Conservation (phyloP, 2,329 filamentous ascomycete genomes). For the Fusarium verticillioides region DNA sequence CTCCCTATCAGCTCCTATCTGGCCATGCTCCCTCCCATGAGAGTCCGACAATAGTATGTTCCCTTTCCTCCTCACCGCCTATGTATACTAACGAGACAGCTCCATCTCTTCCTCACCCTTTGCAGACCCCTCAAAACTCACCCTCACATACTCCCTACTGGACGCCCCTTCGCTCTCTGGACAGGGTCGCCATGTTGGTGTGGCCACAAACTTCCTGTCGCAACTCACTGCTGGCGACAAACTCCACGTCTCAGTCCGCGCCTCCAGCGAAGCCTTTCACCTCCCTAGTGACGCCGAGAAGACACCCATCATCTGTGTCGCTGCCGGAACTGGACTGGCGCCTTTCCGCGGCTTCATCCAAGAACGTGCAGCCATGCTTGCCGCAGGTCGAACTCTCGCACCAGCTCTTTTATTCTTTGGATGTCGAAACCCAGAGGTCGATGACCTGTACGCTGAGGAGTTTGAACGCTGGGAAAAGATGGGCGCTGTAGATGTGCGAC, state of each 20-base stretch:
- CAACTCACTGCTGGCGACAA: conserved; percentile 57
- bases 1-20: conserved; percentile 76
- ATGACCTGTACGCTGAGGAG: conserved; percentile 70
- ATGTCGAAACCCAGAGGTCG: conserved; percentile 64
- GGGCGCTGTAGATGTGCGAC: conserved; percentile 63
- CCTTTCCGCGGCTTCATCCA: conserved; percentile 73
- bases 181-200: conserved; percentile 64
- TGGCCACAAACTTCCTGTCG: conserved; percentile 70
- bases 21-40: conserved; percentile 79
- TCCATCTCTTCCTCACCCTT: conserved; percentile 82
- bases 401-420: conserved; percentile 74
- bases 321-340: conserved; percentile 66
- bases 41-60: conserved; percentile 74
- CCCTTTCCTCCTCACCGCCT: background rate
- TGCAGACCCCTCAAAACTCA: conserved; percentile 64
- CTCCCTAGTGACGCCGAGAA: conserved; percentile 58
- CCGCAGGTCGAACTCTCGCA: conserved; percentile 63
- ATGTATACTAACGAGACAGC: conserved; percentile 40
- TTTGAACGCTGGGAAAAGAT: conserved; percentile 66
- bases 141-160: conserved; percentile 76
- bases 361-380: conserved; percentile 65
- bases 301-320: conserved; percentile 63
- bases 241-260: conserved; percentile 62
- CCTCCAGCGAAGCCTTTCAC: conserved; percentile 59
- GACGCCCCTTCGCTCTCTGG: conserved; percentile 64